Evolutionary conservation across 352 stramenopile species (phyloP).

Genomic region (Elongisporangium anandrum): DNA sequence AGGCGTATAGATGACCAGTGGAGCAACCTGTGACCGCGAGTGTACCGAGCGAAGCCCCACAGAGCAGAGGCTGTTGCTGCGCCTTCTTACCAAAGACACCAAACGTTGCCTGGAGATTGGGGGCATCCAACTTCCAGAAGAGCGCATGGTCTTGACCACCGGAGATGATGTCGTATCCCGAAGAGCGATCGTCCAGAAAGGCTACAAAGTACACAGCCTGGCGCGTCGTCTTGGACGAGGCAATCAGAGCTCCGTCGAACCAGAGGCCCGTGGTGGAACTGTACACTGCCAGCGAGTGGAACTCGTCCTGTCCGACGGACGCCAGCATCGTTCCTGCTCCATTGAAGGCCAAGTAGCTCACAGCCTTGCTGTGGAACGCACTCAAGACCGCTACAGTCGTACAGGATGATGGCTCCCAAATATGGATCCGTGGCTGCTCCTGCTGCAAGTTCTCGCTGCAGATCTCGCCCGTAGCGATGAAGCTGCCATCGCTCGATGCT

Average conservation of each 20-base stretch:
- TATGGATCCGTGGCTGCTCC: slow-evolving; percentile 60
- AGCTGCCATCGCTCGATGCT: slow-evolving; percentile 37
- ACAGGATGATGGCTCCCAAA: slow-evolving; percentile 71
- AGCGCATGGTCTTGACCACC: slow-evolving; percentile 63
- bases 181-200: slow-evolving; percentile 44
- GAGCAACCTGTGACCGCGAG: slow-evolving; percentile 52
- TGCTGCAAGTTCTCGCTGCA: slow-evolving; percentile 44
- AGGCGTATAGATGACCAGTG: slow-evolving; percentile 69
- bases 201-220: slow-evolving; percentile 54
- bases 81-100: slow-evolving; percentile 62
- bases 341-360: slow-evolving; percentile 64
- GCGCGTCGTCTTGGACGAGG: slow-evolving; percentile 40
- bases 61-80: slow-evolving; percentile 53
- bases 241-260: slow-evolving; percentile 58
- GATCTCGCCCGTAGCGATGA: slow-evolving; percentile 73
- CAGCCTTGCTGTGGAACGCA: slow-evolving; percentile 60
- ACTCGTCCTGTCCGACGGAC: slow-evolving; percentile 66
- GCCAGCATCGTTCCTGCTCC: slow-evolving; percentile 38
- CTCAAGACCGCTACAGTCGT: slow-evolving; percentile 40
- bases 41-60: slow-evolving; percentile 46
- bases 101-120: slow-evolving; percentile 39
- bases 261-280: slow-evolving; percentile 47
- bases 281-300: slow-evolving; percentile 73
- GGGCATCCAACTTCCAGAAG: slow-evolving; percentile 64
- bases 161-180: slow-evolving; percentile 47